Base-by-base conservation (phyloP, 345 rosid species). In the Sisymbrium irio region DNA sequence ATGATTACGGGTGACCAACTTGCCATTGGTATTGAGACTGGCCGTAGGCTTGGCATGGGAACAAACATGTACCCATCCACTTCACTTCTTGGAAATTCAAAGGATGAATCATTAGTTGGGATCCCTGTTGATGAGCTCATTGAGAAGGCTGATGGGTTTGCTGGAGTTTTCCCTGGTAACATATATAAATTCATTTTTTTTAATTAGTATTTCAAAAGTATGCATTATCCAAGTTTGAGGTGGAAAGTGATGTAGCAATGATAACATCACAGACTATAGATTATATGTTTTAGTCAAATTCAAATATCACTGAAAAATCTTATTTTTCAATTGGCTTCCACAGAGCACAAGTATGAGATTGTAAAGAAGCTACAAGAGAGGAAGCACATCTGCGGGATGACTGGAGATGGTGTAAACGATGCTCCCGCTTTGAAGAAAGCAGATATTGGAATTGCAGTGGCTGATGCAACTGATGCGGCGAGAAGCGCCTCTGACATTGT, bases 1-100 rank as follows among this genome's bases (percentile, higher is more conserved):
- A 91, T 91, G 97, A 91, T 91, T 71, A 91, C 97, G 0, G 97
- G 95, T 63, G 97, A 91, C 37, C 93, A 91, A 77, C 93, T 91
- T 49, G 93, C 97, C 57, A 91, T 91, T 33, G 97, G 95, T 58
- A 91, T 81, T 61, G 95, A 91, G 79, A 91, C 97, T 1, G 93
- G 89, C 14, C 97, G 95, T 40, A 85, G 97, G 71, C 97, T 91
- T 53, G 97, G 97, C 36, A 90, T 88, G 90, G 95, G 95, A 51
- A 87, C 95, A 28, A 86, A 91, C 78, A 91, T 91, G 93, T 86
- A 91, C 62, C 97, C 97, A 7, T 91, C 91, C 9, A 81, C 92
- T 12, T 87, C 92, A 32, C 87, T 91, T 19, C 88, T 91, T 44
- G 86, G 88, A 3, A 75, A 83, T 35, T 62, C 77, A 77, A 87